These are phyloP conservation scores for Capsicum rhomboideum DNA, from an alignment of 257 asterid species.

Conservation along the genomic window DNA sequence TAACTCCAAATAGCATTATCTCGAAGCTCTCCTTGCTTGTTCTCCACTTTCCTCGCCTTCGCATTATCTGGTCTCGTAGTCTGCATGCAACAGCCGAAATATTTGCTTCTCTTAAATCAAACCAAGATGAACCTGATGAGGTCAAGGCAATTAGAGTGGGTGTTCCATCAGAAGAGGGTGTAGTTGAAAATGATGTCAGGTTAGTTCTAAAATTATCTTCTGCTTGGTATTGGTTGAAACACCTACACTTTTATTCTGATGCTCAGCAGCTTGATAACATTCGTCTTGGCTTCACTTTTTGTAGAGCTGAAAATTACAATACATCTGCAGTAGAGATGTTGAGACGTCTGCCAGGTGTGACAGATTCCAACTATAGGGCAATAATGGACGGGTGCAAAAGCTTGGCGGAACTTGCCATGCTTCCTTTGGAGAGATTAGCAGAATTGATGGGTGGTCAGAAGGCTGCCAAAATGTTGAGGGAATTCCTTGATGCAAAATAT, in stretches of 20 bases:
- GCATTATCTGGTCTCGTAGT: constrained; percentile 95
- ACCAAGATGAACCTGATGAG: constrained; percentile 98
- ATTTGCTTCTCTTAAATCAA: constrained; percentile 69
- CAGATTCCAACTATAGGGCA: constrained; percentile 78
- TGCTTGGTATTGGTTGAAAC: background rate
- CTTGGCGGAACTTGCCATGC: constrained; percentile 80
- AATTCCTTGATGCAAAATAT: constrained; percentile 91
- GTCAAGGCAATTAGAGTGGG: constrained; percentile 92
- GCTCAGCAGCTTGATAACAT: background rate
- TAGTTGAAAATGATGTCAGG: constrained; percentile 83
- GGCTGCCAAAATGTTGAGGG: constrained; percentile 83
- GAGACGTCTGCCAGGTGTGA: constrained; percentile 90
- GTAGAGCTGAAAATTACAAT: constrained; percentile 66
- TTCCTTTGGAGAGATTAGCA: constrained; percentile 64
- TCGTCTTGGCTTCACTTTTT: background rate
- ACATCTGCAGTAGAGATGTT: constrained; percentile 90
- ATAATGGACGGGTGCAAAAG: constrained; percentile 78
- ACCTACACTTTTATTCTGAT: background rate
- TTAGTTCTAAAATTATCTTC: constrained; percentile 8
- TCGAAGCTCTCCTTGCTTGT: constrained; percentile 86
- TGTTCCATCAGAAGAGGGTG: constrained; percentile 95
- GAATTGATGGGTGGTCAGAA: constrained; percentile 84
- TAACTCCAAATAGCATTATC: constrained; percentile 78
- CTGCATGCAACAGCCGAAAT: constrained; percentile 94
- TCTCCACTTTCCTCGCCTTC: constrained; percentile 96